Percentiles rank a stretch among this genome's conserved stretches.
Conservation (phyloP, 2,329 filamentous ascomycete species). For the Ophiostoma quercus region DNA sequence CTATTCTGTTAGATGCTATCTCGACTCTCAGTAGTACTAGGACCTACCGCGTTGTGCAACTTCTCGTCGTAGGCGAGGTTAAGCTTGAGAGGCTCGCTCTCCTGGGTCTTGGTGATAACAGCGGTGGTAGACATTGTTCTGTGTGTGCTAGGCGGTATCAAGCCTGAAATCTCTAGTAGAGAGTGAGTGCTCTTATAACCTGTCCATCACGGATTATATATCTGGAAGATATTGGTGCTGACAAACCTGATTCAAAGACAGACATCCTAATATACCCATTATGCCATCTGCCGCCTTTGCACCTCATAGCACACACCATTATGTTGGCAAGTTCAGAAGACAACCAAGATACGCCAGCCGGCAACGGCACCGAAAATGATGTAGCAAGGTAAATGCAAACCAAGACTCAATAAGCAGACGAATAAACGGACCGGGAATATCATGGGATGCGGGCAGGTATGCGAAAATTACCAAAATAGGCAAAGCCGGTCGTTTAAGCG, state of each 20-base stretch:
- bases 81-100: neutral
- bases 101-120: neutral
- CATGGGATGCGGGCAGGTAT: neutral
- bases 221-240: neutral
- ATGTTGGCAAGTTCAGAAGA: neutral
- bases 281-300: neutral
- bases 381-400: neutral
- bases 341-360: neutral
- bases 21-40: neutral
- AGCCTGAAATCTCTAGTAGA: neutral
- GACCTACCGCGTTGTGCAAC: neutral
- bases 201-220: neutral
- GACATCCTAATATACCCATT: neutral
- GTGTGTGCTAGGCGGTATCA: neutral
- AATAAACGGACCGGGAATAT: neutral
- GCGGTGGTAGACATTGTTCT: neutral
- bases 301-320: conserved; percentile 5
- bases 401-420: too few species aligned
- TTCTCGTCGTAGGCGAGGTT: conserved; percentile 6
- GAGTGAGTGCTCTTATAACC: too few species aligned
- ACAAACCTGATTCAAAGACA: neutral
- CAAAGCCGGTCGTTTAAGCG: neutral
- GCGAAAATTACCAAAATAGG: neutral
- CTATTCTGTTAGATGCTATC: conserved; percentile 14
- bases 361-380: neutral